Evolutionary conservation across 2,329 filamentous ascomycete species (phyloP), one percentile per base, ranked within the genome.

Genomic region (Exophiala calicioides): DNA sequence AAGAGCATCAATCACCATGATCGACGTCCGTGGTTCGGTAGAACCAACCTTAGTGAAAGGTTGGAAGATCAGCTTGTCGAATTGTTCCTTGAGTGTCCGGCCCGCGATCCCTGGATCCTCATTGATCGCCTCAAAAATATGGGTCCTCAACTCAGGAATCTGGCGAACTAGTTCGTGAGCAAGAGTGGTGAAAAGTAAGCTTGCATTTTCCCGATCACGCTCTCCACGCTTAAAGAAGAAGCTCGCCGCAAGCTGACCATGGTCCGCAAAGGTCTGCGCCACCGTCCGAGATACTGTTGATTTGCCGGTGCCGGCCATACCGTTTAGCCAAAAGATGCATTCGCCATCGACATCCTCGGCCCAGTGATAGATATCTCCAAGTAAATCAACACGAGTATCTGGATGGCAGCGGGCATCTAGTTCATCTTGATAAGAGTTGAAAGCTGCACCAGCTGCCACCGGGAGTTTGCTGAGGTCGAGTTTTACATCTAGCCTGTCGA

Each of bases 141-240:
- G 32, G 27, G 48, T 8, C 3, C 19, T 59, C 1, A 73, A 31
- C 2, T 44, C 30, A 12, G 68, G 65, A 9, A 67, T 46, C 8
- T 47, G 53, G 0, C 16, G 26, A 1, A 60, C 54, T 2, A 75
- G 54, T 29, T 73, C 60, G 6, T 47, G 45, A 4, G 67, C 64
- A 23, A 77, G 57, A 0, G 71, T 75, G 0, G 69, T 59, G 12
- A 76, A 64, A 27, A 77, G 61, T 36, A 59, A 63, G 3, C 53
- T 53, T 2, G 64, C 62, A 32, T 61, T 62, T 1, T 65, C 63
- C 19, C 67, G 62, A 50, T 73, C 68, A 3, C 55, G 58, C 37
- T 71, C 68, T 1, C 67, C 70, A 48, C 61, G 66, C 41, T 71
- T 72, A 57, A 76, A 76, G 58, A 53, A 53, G 40, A 52, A 52